Base-by-base conservation (phyloP, 306 rosid genomes). In the Acacia melanoxylon region DNA sequence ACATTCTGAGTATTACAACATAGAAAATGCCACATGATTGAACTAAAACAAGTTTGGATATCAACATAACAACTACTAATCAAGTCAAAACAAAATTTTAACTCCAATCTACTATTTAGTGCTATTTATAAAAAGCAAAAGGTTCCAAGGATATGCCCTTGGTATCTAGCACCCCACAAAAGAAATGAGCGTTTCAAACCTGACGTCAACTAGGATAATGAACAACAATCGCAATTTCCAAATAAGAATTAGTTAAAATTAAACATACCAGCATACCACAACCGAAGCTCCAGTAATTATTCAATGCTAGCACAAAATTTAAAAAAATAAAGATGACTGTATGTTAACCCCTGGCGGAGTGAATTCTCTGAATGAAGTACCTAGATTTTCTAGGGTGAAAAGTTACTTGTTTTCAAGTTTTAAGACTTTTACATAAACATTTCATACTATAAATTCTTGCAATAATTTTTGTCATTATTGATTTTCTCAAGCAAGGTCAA, bases 141-240 rank as follows among this genome's bases (percentile, higher is more conserved):
- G 67, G 67, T 66, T 66, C 69, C 68, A 29, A 17, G 72, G 44
- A 81, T 82, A 54, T 58, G 62, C 70, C 69, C 70, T 70, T 33
- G 12, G 74, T 48, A 66, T 77, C 80, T 45, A 77, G 74, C 62
- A 58, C 81, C 52, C 72, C 78, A 82, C 72, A 56, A 82, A 31
- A 82, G 78, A 22, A 80, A 74, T 48, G 65, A 79, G 74, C 63
- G 66, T 58, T 82, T 74, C 74, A 78, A 74, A 74, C 52, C 69
- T 48, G 76, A 78, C 75, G 33, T 37, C 66, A 71, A 76, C 68
- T 27, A 7, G 76, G 17, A 75, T 75, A 69, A 75, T 62, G 78
- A 62, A 71, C 61, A 62, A 71, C 61, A 48, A 81, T 51, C 52
- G 78, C 73, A 76, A 49, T 25, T n/a, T 29, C 80, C 44, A 54